Evolutionary conservation across 1,139 yeast species (phyloP).

Genomic region (Pichia sp.): DNA sequence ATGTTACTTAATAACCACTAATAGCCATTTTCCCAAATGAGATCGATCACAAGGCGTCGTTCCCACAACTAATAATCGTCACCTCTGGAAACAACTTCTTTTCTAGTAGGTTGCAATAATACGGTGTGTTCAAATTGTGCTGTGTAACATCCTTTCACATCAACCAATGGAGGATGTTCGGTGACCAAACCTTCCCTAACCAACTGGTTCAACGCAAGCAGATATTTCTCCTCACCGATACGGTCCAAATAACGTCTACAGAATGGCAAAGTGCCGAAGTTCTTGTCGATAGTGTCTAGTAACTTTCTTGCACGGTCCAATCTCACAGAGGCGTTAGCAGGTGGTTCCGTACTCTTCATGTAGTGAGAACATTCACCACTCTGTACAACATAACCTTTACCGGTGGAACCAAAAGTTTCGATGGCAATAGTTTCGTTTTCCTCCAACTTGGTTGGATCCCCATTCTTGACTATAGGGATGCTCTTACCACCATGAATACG

Average conservation of each 20-base stretch:
- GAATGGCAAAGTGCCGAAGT: conserved; percentile 94
- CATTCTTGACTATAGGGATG: conserved; percentile 92
- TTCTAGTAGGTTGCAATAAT: conserved; percentile 81
- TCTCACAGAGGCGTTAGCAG: conserved; percentile 47
- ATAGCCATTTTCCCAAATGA: not conserved
- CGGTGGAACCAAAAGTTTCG: conserved; percentile 97
- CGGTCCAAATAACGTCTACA: conserved; percentile 93
- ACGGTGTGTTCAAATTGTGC: conserved; percentile 97
- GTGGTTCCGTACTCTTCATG: conserved; percentile 55
- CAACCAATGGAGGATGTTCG: conserved; percentile 96
- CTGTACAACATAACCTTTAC: conserved; percentile 80
- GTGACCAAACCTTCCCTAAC: conserved; percentile 83
- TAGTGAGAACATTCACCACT: conserved; percentile 96
- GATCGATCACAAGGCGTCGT: not conserved
- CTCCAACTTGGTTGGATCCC: conserved; percentile 95
- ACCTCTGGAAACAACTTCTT: conserved; percentile 93
- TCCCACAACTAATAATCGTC: conserved; percentile 66
- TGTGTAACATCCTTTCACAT: conserved; percentile 78
- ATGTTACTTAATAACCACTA: not conserved
- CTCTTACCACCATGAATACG: conserved; percentile 91
- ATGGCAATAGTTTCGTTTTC: conserved; percentile 98
- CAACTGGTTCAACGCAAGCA: conserved; percentile 81
- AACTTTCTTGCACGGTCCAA: conserved; percentile 65
- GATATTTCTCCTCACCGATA: conserved; percentile 85
- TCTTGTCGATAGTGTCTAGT: conserved; percentile 62